These are phyloP conservation scores for Colletotrichum sojae DNA, from an alignment of 2,329 filamentous ascomycete genomes.

Conservation along the genomic window DNA sequence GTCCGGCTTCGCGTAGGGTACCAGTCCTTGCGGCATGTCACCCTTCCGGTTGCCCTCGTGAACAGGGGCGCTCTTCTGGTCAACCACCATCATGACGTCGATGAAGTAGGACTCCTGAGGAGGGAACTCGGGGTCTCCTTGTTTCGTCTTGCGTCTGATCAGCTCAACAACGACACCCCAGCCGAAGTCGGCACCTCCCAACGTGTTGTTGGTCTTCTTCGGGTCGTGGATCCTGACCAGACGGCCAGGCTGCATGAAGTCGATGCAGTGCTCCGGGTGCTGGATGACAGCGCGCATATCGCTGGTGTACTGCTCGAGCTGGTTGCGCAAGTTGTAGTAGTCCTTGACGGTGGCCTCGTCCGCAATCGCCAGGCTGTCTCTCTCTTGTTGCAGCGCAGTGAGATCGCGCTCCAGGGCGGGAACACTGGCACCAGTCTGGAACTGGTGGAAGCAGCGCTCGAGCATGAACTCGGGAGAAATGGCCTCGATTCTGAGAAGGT, in stretches of 20 bases:
- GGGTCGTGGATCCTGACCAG: constrained; percentile 87
- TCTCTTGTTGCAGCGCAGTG: constrained; percentile 81
- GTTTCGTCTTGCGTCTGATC: constrained; percentile 74
- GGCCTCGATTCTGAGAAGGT: constrained; percentile 97
- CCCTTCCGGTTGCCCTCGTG: constrained; percentile 50
- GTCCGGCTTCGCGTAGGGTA: constrained; percentile 73
- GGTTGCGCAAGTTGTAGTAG: constrained; percentile 91
- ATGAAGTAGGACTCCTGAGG: constrained; percentile 86
- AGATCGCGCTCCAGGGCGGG: constrained; percentile 87
- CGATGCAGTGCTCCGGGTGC: constrained; percentile 87
- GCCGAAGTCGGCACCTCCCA: constrained; percentile 82
- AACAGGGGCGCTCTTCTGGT: constrained; percentile 64
- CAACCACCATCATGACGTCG: constrained; percentile 81
- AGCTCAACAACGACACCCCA: constrained; percentile 93
- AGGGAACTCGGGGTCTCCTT: constrained; percentile 75
- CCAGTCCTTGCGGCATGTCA: constrained; percentile 75
- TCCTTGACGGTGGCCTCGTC: constrained; percentile 93
- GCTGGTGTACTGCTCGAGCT: constrained; percentile 85
- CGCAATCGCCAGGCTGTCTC: constrained; percentile 80
- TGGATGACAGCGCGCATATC: constrained; percentile 95
- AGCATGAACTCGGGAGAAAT: constrained; percentile 99
- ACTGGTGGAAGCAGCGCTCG: constrained; percentile 98
- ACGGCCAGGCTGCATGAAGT: constrained; percentile 90
- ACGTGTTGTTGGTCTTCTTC: constrained; percentile 55
- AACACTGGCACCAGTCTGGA: constrained; percentile 94